Conservation (phyloP, 805 yeast genomes). For the Yarrowia sp. region DNA sequence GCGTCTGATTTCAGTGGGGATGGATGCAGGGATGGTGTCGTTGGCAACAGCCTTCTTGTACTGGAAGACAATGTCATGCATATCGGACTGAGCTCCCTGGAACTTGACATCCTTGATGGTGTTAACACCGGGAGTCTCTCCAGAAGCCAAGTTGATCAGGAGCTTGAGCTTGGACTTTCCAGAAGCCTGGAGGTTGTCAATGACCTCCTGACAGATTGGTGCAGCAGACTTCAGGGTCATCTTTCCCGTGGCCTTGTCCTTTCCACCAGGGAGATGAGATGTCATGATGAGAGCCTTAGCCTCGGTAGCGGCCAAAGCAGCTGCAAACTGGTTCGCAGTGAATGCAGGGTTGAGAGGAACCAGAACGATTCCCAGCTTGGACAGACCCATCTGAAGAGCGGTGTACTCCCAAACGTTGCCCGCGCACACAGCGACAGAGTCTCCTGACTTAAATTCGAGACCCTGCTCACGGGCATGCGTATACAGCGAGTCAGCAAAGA, state of each 20-base stretch:
- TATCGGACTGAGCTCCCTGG: slow-evolving; percentile 25
- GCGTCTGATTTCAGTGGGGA: slow-evolving; percentile 25
- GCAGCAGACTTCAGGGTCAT: slow-evolving; percentile 34
- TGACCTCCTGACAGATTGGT: slow-evolving; percentile 23
- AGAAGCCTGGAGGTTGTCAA: slow-evolving; percentile 5
- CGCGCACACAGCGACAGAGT: slow-evolving; percentile 47
- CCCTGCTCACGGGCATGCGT: slow-evolving; percentile 28
- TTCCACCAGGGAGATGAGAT: slow-evolving; percentile 31
- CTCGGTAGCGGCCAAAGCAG: slow-evolving; percentile 45
- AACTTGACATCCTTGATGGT: slow-evolving; percentile 32
- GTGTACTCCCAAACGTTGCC: slow-evolving; percentile 48
- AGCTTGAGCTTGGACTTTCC: slow-evolving; percentile 25
- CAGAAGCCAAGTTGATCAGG: slow-evolving; percentile 27
- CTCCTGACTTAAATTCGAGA: slow-evolving; percentile 41
- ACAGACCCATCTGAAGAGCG: slow-evolving; percentile 46
- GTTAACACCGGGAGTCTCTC: slow-evolving; percentile 25
- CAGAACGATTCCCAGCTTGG: slow-evolving; percentile 46
- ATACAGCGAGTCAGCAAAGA: slow-evolving; percentile 34
- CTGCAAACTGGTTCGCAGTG: slow-evolving; percentile 45
- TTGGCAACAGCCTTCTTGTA: slow-evolving; percentile 1
- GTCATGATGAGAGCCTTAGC: slow-evolving; percentile 44
- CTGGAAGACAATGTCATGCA: slow-evolving; percentile 30
- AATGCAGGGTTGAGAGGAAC: slow-evolving; percentile 49
- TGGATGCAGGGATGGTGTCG: not conserved
- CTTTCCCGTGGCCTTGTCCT: slow-evolving; percentile 25